Conservation (phyloP, 1,284 basidiomycete species). For the Moesziomyces parantarcticus region DNA sequence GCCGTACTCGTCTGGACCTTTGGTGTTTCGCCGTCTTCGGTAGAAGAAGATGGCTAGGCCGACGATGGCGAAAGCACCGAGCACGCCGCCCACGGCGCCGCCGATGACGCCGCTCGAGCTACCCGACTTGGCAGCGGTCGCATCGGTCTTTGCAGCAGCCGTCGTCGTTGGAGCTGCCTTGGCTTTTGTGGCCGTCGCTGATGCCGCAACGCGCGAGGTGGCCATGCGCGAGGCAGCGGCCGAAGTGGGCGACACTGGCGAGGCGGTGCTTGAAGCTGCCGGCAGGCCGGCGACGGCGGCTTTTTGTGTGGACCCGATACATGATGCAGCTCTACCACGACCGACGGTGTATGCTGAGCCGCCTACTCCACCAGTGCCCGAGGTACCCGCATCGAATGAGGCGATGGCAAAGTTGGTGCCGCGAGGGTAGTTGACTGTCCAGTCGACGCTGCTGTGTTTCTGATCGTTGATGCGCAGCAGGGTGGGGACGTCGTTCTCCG, state of each 20-base stretch:
- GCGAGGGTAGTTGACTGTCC: slow-evolving; percentile 41
- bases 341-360: slow-evolving; percentile 28
- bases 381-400: slow-evolving; percentile 31
- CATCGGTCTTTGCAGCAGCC: slow-evolving; percentile 13
- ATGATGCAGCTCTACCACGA: slow-evolving; percentile 17
- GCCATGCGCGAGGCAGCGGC: slow-evolving; percentile 21
- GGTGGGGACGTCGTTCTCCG: slow-evolving; percentile 36
- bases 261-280: slow-evolving; percentile 23
- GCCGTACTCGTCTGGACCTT: slow-evolving; percentile 40
- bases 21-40: slow-evolving; percentile 7
- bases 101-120: slow-evolving; percentile 24
- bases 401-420: slow-evolving; percentile 45
- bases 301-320: slow-evolving; percentile 11
- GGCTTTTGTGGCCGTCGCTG: slow-evolving; percentile 4
- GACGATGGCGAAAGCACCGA: slow-evolving; percentile 18
- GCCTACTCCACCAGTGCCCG: slow-evolving; percentile 43
- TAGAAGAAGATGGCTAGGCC: slow-evolving; percentile 19
- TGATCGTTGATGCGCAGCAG: slow-evolving; percentile 15
- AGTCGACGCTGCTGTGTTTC: slow-evolving; percentile 22
- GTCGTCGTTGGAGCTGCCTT: slow-evolving; percentile 9
- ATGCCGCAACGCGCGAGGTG: slow-evolving; percentile 9
- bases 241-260: slow-evolving; percentile 6
- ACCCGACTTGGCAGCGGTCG: slow-evolving; percentile 4
- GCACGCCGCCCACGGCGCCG: slow-evolving; percentile 25
- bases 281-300: slow-evolving; percentile 30